Evolutionary conservation across 139 green algal genomes (phyloP).

Genomic region (Chlorella sp.): DNA sequence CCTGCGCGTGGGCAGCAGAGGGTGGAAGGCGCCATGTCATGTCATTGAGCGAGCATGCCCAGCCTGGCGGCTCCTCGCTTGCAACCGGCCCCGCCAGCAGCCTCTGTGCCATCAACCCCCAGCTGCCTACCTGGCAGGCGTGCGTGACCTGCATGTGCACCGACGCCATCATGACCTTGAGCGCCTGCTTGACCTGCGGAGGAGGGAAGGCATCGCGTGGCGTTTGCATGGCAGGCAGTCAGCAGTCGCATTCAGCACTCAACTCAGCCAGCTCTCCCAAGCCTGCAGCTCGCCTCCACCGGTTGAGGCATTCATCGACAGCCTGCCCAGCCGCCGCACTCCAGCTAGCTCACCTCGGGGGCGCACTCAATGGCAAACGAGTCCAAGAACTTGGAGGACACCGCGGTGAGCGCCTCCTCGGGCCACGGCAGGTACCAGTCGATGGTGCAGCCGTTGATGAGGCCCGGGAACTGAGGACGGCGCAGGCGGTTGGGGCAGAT

Average conservation of each 20-base stretch:
- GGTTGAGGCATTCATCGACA: too few relatives aligned
- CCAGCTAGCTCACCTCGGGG: conserved; percentile 39
- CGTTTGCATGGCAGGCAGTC: too few relatives aligned
- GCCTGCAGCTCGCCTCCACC: too few relatives aligned
- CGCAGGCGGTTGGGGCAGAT: not conserved
- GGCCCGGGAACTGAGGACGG: conserved; percentile 77
- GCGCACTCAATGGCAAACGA: conserved; percentile 88
- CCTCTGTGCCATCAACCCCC: too few relatives aligned
- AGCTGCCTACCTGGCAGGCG: conserved; percentile 67
- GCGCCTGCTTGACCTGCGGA: conserved; percentile 63
- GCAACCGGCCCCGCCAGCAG: too few relatives aligned
- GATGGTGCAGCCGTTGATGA: conserved; percentile 97
- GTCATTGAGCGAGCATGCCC: too few relatives aligned
- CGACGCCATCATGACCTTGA: conserved; percentile 90
- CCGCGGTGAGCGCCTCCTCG: conserved; percentile 74
- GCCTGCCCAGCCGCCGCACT: too few relatives aligned
- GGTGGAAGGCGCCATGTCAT: too few relatives aligned
- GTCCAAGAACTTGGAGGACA: conserved; percentile 90
- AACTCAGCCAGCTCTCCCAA: too few relatives aligned
- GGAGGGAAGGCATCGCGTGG: too few relatives aligned
- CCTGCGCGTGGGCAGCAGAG: conserved; percentile 13
- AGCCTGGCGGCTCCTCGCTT: too few relatives aligned
- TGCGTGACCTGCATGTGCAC: conserved; percentile 87
- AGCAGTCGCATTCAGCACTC: too few relatives aligned
- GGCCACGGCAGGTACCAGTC: conserved; percentile 93